Conservation (phyloP, 208 protist genomes). For the Trypanosomatidae sp. region DNA sequence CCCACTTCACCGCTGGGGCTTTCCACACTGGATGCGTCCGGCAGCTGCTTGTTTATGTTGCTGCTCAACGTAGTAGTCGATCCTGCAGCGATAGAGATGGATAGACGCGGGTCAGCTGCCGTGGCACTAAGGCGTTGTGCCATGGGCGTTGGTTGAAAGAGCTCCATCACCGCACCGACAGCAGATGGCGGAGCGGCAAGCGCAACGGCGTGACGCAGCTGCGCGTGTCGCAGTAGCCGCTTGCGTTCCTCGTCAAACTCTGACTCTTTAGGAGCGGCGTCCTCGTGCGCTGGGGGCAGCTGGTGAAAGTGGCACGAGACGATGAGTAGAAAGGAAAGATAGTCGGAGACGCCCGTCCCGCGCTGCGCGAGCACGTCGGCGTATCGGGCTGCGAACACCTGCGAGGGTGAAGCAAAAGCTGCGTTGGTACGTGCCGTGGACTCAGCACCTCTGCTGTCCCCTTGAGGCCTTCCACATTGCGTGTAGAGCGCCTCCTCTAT, state of each 20-base stretch:
- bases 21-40: background rate
- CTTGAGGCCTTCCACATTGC: background rate
- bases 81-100: background rate
- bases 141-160: background rate
- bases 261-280: background rate
- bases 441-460: background rate
- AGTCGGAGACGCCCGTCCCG: background rate
- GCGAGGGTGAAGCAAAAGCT: background rate
- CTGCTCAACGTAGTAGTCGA: background rate
- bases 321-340: conserved; percentile 16
- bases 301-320: conserved; percentile 3
- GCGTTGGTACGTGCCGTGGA: too few species aligned
- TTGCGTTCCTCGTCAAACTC: background rate
- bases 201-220: conserved; percentile 12
- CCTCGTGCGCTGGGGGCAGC: background rate
- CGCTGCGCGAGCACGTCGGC: conserved; percentile 6
- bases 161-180: conserved; percentile 2
- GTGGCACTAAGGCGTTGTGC: background rate
- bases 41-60: too few species aligned
- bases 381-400: conserved; percentile 9
- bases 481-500: background rate
- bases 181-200: conserved; percentile 1
- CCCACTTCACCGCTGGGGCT: background rate
- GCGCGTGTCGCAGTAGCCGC: background rate
- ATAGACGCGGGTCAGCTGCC: background rate